phyloP scores from a whole-genome alignment of 441 rosid genomes.

The Rhodomyrtus psidioides region DNA sequence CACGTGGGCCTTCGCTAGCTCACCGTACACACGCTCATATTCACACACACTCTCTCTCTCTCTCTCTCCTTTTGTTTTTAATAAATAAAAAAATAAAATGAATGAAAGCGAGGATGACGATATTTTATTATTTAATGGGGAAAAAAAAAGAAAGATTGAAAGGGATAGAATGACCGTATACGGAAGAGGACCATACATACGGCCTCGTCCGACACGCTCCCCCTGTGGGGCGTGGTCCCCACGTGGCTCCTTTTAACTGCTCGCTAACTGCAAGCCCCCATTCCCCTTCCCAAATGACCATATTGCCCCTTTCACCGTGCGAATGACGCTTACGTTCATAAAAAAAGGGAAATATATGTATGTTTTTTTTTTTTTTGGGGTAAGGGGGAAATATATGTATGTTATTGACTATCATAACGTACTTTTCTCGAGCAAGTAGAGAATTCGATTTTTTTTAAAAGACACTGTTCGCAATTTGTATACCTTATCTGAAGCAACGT shows the following conservation, averaged over 20 bases:
- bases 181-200: slow-evolving; percentile 84
- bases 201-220: slow-evolving; percentile 44
- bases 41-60: neutral
- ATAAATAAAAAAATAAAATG: too few relatives aligned
- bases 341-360: too few relatives aligned
- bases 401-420: neutral
- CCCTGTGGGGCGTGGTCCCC: slow-evolving; percentile 15
- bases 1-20: neutral
- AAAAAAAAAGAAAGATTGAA: neutral
- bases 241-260: neutral
- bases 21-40: neutral
- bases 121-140: too few relatives aligned
- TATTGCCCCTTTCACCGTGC: neutral
- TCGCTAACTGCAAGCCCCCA: neutral
- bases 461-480: neutral
- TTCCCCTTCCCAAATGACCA: neutral
- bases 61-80: neutral
- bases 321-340: too few relatives aligned
- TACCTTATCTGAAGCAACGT: neutral
- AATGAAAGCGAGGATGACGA: neutral
- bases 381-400: too few relatives aligned
- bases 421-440: too few relatives aligned
- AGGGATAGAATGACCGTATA: slow-evolving; percentile 34
- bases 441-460: neutral
- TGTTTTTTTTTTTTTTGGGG: too few relatives aligned